Evolutionary conservation across 2,329 filamentous ascomycete species (phyloP), one percentile per base, ranked within the genome.

Genomic region (Fonsecaea monophora): DNA sequence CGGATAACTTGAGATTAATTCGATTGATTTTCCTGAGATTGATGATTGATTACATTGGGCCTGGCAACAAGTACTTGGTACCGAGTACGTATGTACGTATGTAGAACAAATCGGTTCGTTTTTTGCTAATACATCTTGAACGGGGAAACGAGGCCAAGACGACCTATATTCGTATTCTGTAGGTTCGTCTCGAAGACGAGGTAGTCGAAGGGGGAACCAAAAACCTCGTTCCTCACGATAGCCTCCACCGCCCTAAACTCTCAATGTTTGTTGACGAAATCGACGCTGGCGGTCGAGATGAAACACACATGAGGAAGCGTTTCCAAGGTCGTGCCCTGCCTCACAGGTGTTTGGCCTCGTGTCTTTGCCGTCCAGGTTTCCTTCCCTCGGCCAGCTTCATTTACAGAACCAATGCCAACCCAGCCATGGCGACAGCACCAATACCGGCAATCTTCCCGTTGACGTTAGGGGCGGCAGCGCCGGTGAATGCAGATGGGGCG

Each of bases 381-480:
- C 40, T 25, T 12, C 34, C 15, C 18, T 18, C 15, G 13, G 13
- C 10, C 4, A 10, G 40, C 30, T 38, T 30, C 8, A 40, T 57
- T 53, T 70, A 70, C 66, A 70, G 55, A 25, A 68, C 60, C 53
- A 70, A 57, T 45, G 66, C 68, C 65, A 70, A 61, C n/a, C 68
- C 68, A 65, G 68, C 68, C 9, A 68, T 30, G 32, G 66, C 68
- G 45, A 70, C n/a, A 32, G 68, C 68, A 34, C 65, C 68, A 21
- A 68, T 53, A 21, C 68, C 68, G 9, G 65, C 62, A n/a, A 66
- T 48, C 38, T 66, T 68, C 32, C 58, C 68, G 12, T 64, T 62
- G 56, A 59, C 48, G 34, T 64, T 67, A n/a, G 58, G 53, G 5
- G 37, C 64, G 34, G 63, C 66, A 35, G 66, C 68, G 10, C 68